Conservation (phyloP, 1,139 yeast genomes). For the Kluyveromyces sp. region DNA sequence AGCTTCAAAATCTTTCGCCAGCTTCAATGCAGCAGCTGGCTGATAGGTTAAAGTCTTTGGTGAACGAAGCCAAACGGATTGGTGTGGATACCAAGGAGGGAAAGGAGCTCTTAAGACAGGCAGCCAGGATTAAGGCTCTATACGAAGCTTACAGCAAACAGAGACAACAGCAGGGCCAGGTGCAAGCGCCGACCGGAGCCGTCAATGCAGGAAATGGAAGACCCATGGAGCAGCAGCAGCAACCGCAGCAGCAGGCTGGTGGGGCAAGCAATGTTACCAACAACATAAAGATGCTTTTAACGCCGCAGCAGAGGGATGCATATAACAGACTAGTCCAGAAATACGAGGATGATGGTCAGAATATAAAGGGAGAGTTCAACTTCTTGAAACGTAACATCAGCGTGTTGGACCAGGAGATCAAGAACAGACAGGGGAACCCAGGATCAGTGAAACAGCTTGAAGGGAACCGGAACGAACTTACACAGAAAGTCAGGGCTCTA, state of each 20-base stretch:
- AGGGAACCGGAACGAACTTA: conserved; percentile 25
- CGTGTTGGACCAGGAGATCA: conserved; percentile 25
- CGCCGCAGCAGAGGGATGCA: conserved; percentile 30
- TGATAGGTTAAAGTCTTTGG: conserved; percentile 52
- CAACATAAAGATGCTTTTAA: conserved; percentile 24
- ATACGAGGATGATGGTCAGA: conserved; percentile 30
- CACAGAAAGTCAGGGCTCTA: conserved; percentile 23
- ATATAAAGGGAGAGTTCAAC: conserved; percentile 28
- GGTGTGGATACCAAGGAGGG: conserved; percentile 61
- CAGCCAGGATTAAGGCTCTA: conserved; percentile 47
- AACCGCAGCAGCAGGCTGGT: conserved; percentile 16
- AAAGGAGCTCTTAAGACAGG: conserved; percentile 59
- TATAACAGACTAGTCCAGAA: conserved; percentile 28
- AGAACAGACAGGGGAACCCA: conserved; percentile 24
- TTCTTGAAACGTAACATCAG: conserved; percentile 30
- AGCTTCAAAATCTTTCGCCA: conserved; percentile 13
- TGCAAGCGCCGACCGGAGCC: conserved; percentile 37
- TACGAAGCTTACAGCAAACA: conserved; percentile 28
- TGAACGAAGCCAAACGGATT: conserved; percentile 50
- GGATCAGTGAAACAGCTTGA: conserved; percentile 25
- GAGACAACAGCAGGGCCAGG: conserved; percentile 24
- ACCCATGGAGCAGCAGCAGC: conserved; percentile 11
- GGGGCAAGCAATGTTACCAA: conserved; percentile 10
- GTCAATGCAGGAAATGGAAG: conserved; percentile 1
- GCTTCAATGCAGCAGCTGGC: conserved; percentile 47